Evolutionary conservation across 2,329 filamentous ascomycete genomes (phyloP).

Genomic region (Penicillium sclerotigenum): DNA sequence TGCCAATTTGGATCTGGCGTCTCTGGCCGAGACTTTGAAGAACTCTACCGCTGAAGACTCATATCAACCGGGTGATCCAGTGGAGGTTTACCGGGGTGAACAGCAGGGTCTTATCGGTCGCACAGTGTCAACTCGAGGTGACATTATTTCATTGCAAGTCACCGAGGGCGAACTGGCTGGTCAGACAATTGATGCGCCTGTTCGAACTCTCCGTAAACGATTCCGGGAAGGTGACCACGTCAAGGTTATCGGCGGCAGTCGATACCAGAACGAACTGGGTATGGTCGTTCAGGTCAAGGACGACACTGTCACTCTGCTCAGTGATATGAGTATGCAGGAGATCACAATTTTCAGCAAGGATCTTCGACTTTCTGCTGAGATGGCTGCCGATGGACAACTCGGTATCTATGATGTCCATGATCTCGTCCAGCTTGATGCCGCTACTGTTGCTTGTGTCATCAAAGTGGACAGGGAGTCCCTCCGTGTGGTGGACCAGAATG

Average conservation of each 20-base stretch:
- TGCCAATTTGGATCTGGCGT: conserved; percentile 87
- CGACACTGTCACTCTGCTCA: conserved; percentile 87
- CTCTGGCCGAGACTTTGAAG: conserved; percentile 84
- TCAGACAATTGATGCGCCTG: conserved; percentile 85
- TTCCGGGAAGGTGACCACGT: conserved; percentile 95
- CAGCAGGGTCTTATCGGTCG: conserved; percentile 87
- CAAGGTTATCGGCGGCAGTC: conserved; percentile 95
- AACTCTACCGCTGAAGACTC: conserved; percentile 75
- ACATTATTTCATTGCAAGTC: conserved; percentile 87
- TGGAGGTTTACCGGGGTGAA: conserved; percentile 93
- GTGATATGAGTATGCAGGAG: conserved; percentile 87
- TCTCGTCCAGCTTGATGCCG: conserved; percentile 86
- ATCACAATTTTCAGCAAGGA: conserved; percentile 99
- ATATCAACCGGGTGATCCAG: conserved; percentile 90
- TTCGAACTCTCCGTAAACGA: conserved; percentile 85
- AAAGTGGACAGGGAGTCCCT: conserved; percentile 94
- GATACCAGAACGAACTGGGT: conserved; percentile 90
- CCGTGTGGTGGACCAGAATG: conserved; percentile 85
- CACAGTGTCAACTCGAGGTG: conserved; percentile 78
- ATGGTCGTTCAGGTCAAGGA: conserved; percentile 94
- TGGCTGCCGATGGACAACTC: conserved; percentile 75
- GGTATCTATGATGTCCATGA: conserved; percentile 91
- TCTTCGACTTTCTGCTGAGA: conserved; percentile 86
- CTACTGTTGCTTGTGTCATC: conserved; percentile 88
- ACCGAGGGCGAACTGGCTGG: conserved; percentile 77